Percentiles rank a stretch among this genome's conserved stretches.
Evolutionary conservation across 176 grass and related monocot genomes (phyloP).

Genomic region (Lolium perenne): DNA sequence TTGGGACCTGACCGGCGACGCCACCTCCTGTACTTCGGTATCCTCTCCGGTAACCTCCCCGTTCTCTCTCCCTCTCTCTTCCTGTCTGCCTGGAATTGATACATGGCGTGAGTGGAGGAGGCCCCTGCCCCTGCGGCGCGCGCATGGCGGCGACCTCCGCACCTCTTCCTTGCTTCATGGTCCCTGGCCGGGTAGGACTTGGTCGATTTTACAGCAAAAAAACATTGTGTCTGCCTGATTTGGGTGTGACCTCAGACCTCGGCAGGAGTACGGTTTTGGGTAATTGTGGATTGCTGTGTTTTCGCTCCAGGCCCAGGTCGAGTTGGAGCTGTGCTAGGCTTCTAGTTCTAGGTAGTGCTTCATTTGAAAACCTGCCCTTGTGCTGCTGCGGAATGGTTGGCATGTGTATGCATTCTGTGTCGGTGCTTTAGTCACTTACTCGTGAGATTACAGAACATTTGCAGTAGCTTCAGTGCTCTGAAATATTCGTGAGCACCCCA

Average conservation of each 20-base stretch:
- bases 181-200: no score
- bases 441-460: conserved; percentile 1
- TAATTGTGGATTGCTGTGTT: neutral
- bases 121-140: no score
- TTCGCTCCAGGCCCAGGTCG: neutral
- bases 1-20: no score
- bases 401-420: neutral
- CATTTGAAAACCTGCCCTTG: neutral
- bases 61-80: no score
- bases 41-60: no score
- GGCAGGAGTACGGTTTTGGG: neutral
- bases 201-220: no score
- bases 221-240: conserved; percentile 12
- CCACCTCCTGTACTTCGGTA: no score
- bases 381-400: neutral
- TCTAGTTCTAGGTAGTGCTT: neutral
- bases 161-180: no score
- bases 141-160: no score
- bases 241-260: neutral
- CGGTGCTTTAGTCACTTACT: neutral
- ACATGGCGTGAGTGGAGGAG: no score
- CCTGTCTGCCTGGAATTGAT: no score
- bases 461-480: conserved; percentile 4
- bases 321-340: neutral
- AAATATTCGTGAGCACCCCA: neutral